These are phyloP conservation scores for Ceratocystis cacaofunesta DNA, from an alignment of 2,329 filamentous ascomycete species.

Conservation along the genomic window DNA sequence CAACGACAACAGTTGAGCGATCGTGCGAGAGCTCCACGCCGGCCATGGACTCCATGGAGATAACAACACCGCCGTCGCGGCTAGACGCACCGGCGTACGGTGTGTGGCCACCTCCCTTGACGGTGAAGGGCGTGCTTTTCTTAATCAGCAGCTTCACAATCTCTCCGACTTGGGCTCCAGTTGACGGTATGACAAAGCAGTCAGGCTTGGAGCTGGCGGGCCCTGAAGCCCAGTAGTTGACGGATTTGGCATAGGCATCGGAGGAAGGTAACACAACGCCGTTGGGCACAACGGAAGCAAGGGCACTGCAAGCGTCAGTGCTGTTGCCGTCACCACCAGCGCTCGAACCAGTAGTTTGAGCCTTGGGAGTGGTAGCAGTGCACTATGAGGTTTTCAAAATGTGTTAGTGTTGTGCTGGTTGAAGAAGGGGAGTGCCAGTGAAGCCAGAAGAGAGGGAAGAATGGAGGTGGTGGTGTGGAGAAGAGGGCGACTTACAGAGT, in stretches of 20 bases:
- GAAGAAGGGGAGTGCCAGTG: too few relatives aligned
- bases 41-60: conserved; percentile 18
- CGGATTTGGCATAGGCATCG: neutral
- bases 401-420: too few relatives aligned
- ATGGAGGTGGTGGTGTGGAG: neutral
- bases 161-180: neutral
- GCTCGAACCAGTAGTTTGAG: neutral
- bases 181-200: conserved; percentile 1
- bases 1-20: conserved; percentile 27
- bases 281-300: neutral
- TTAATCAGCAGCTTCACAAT: conserved; percentile 5
- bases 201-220: conserved; percentile 1
- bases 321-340: neutral
- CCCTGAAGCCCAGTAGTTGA: conserved; percentile 5
- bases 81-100: conserved; percentile 21
- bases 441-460: too few relatives aligned
- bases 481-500: neutral
- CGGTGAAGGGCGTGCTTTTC: conserved; percentile 26
- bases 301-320: neutral
- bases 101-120: conserved; percentile 25
- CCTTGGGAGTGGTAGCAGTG: neutral
- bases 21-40: conserved; percentile 17
- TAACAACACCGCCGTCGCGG: conserved; percentile 21
- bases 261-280: conserved; percentile 6
- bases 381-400: neutral